Base-by-base conservation (phyloP, 2,329 filamentous ascomycete genomes). In the Pyrenochaeta sp. region DNA sequence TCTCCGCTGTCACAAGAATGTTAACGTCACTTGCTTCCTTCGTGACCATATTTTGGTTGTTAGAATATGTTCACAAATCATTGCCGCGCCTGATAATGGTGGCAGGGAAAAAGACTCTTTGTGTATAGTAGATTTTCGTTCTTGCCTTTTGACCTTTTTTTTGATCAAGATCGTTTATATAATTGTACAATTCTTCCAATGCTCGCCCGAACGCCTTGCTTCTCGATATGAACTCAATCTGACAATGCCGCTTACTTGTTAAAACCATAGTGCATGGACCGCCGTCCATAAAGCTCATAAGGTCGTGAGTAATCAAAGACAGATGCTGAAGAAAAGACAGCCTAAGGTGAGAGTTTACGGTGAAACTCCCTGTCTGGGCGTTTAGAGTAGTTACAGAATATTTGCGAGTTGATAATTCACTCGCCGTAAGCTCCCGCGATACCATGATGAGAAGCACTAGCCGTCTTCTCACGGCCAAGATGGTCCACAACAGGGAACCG, bases 401-500 rank as follows among this genome's bases (percentile, higher is more conserved):
- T 27, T 27, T 5, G 12, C 17, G n/a, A 39, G 36, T 11, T n/a
- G 17, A 11, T 23, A 4, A 14, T 20, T 14, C 49, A 76, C 59
- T 76, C 71, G 35, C 73, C 73, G 30, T 49, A 60, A 11, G 74
- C 73, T 32, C 72, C 74, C 14, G 74, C 74, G 48, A 67, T 46
- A 17, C 72, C 73, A 41, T 75, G 73, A 49, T 75, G 68, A 27
- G 65, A 61, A 18, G 74, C 70, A 11, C 49, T 42, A 17, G 69
- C 67, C n/a, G 72, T 72, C 51, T 67, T 60, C 52, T 70, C 65
- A 20, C 72, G 73, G 39, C 80, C 80, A 21, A 76, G 58, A n/a
- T 74, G 69, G 44, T 82, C 80, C 15, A 82, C 80, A 3, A 79
- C 74, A 1, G 91, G 91, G 77, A 82, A 95, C 37, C 91, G 84